Base-by-base conservation (phyloP, 805 yeast species). In the Candida chilensis region DNA sequence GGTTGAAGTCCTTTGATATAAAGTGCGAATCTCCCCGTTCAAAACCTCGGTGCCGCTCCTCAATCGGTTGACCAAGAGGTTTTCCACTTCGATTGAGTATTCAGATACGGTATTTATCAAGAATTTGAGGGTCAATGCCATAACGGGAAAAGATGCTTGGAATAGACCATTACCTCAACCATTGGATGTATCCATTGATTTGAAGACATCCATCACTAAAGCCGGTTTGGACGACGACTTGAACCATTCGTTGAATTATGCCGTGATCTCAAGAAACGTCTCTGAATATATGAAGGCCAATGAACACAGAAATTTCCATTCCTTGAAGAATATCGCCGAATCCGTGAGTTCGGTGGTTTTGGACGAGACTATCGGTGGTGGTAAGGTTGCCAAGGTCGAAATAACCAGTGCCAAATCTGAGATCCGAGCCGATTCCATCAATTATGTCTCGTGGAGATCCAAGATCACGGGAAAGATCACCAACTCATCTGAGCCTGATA, bases 171-270 rank as follows among this genome's bases (percentile, higher is more conserved):
- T 66, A 6, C 67, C 78, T 2, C 94, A 84, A 43, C 85, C 86
- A 3, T 64, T 83, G 16, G 46, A 57, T 2, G 60, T 84, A 5
- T 68, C 81, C 8, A 63, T 83, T 16, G 61, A 65, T 27, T 66
- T 84, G 37, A 57, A 58, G 20, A 82, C 95, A 0, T 74, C 77
- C 42, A 80, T 88, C 44, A 61, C 69, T 16, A 60, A 69, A 32
- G 88, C 95, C n/a, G 75, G 90, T n/a, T 54, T 57, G 9, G 72
- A 78, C 0, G 97, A 90, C 54, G 90, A 88, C 46, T 64, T 90
- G 41, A 71, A 74, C 35, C 74, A 81, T 44, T 81, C 96, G 4
- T 69, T 90, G 38, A 90, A 90, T 53, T 90, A 90, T 52, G 96
- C 95, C 2, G 87, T 77, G 4, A 67, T 90, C 4, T 74, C 90